Conservation (phyloP, 208 protist species). For the Angomonas deanei region DNA sequence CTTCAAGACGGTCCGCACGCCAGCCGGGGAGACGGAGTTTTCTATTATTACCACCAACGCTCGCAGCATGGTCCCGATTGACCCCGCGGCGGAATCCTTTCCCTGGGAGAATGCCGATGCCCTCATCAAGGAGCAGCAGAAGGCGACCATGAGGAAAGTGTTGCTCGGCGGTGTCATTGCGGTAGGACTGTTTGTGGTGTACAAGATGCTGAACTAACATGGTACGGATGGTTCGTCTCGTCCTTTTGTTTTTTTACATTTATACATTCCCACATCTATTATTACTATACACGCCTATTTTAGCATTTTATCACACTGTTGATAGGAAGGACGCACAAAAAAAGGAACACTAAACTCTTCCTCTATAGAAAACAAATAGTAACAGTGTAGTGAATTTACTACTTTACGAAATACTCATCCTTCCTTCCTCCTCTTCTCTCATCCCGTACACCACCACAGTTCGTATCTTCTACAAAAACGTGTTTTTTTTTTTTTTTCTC, state of each 20-base stretch:
- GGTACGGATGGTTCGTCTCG: no score
- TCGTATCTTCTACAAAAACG: neutral
- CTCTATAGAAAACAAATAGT: no score
- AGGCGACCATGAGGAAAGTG: neutral
- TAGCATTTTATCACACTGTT: no score
- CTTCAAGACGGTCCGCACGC: conserved; percentile 24
- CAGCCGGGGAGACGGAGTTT: neutral
- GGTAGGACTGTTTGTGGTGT: conserved; percentile 3
- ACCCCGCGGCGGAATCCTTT: conserved; percentile 9
- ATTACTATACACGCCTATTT: conserved; percentile 10
- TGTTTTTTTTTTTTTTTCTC: neutral
- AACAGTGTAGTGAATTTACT: neutral
- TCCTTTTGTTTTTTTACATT: neutral
- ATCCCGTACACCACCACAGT: neutral
- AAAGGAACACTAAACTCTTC: no score
- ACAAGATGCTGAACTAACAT: neutral
- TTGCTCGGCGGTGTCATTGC: neutral
- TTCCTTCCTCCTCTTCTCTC: neutral
- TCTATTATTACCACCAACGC: neutral
- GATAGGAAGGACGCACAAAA: no score
- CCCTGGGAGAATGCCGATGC: conserved; percentile 24
- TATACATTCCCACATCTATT: neutral
- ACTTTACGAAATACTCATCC: neutral
- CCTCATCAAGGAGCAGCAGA: neutral
- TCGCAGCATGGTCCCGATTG: conserved; percentile 7